Base-by-base conservation (phyloP, 1,139 yeast species). In the Zygosaccharomyces pseudobailii region DNA sequence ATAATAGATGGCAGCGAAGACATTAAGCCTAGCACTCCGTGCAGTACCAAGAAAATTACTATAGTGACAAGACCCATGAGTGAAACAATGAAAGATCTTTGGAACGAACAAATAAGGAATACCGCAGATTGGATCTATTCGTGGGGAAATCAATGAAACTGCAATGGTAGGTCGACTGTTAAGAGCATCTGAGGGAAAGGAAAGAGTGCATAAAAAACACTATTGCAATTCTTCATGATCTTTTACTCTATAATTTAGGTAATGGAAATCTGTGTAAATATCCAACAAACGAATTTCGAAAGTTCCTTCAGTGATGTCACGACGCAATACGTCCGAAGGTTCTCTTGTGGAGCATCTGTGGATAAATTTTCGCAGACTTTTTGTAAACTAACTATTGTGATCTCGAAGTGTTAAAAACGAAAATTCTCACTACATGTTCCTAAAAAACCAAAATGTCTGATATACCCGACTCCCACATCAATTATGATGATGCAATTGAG, bases 401-500 rank as follows among this genome's bases (percentile, higher is more conserved):
- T 30, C 19, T 30, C 31, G 20, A 24, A 24, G 27, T 3, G 9
- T n/a, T 24, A n/a, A 13, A 23, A 33, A 33, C 2, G 5, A 13
- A 20, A 33, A 33, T 8, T 7, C 21, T 9, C 10, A 5, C 6
- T n/a, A 17, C 5, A 33, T 13, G 20, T 25, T 17, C n/a, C 5
- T 3, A 19, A 19, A 21, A 27, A 28, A 32, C n/a, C 33, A 20
- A 13, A 20, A 5, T 30, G 33, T 23, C 36, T 21, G 45, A 35
- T 20, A 48, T 27, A 13, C 52, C 83, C 6, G 87, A 87, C 62
- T 63, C 79, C 3, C 76, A 74, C 46, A 90, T 92, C 59, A 80
- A 84, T 68, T 92, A 90, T 66, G 69, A 74, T 24, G 87, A 82
- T 56, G 97, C 97, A 3, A 84, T 90, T 17, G 73, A 78, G 20